Evolutionary conservation across 2,329 filamentous ascomycete genomes (phyloP).

Genomic region (Ophiostoma montium): DNA sequence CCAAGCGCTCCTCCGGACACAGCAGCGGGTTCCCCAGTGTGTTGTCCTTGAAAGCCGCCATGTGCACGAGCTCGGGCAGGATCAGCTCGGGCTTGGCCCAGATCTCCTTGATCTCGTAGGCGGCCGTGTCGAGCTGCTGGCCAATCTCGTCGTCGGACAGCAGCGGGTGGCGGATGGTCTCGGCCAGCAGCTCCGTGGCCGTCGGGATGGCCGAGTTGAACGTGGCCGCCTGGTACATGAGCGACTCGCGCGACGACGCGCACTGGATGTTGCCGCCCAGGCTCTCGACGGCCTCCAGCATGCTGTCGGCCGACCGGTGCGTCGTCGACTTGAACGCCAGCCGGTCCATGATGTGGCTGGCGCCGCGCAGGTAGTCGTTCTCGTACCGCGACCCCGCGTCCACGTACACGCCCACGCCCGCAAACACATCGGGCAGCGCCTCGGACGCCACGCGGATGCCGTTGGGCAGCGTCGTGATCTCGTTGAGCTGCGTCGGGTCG

Average conservation of each 20-base stretch:
- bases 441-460: conserved; percentile 91
- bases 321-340: conserved; percentile 86
- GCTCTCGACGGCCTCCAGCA: conserved; percentile 76
- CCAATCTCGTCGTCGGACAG: conserved; percentile 78
- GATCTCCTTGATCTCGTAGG: conserved; percentile 93
- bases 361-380: conserved; percentile 67
- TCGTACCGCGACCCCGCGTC: conserved; percentile 93
- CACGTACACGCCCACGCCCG: conserved; percentile 88
- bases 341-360: conserved; percentile 92
- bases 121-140: conserved; percentile 77
- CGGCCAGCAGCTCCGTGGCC: conserved; percentile 72
- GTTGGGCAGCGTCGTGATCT: conserved; percentile 80
- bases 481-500: conserved; percentile 78
- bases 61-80: conserved; percentile 85
- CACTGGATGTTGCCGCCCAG: conserved; percentile 95
- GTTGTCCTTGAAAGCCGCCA: conserved; percentile 90
- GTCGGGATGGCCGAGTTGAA: conserved; percentile 86
- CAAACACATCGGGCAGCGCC: conserved; percentile 84
- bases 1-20: conserved; percentile 73
- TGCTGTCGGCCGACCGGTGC: conserved; percentile 58
- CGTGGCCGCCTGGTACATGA: conserved; percentile 98
- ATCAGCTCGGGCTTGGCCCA: conserved; percentile 97
- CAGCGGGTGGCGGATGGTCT: conserved; percentile 76
- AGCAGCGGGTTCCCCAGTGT: conserved; percentile 87
- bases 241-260: conserved; percentile 81